Evolutionary conservation across 2,329 filamentous ascomycete species (phyloP).

Genomic region (Teratosphaeria epicoccoides): DNA sequence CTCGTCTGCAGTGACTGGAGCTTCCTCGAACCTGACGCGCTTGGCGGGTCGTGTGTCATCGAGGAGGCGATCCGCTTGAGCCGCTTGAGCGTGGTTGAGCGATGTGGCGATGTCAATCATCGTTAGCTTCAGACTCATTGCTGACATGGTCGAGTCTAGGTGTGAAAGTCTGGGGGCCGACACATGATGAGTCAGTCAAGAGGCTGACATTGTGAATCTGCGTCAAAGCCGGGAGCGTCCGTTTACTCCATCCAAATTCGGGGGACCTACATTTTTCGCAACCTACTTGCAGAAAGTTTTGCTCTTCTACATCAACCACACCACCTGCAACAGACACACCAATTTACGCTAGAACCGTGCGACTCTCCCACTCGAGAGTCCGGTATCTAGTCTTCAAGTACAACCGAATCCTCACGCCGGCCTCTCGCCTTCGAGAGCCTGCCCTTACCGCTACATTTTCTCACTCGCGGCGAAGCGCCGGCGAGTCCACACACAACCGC

Average conservation of each 20-base stretch:
- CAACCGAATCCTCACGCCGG: constrained; percentile 2
- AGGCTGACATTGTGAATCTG: neutral
- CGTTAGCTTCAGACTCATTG: constrained; percentile 13
- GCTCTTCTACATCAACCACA: constrained; percentile 13
- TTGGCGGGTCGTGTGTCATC: constrained; percentile 3
- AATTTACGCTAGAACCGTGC: constrained; percentile 28
- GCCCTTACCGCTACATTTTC: constrained; percentile 28
- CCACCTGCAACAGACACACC: constrained; percentile 18
- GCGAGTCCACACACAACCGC: constrained; percentile 49
- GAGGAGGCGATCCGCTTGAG: constrained; percentile 1
- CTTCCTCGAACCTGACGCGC: constrained; percentile 2
- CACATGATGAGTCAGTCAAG: neutral
- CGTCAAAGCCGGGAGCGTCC: neutral
- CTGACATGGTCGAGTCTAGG: neutral
- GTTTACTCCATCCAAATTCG: neutral
- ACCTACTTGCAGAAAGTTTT: neutral
- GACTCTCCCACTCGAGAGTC: constrained; percentile 37
- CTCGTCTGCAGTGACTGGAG: neutral
- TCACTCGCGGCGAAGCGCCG: constrained; percentile 66
- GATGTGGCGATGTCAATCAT: neutral
- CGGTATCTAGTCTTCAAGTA: constrained; percentile 35
- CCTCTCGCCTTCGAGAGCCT: constrained; percentile 22
- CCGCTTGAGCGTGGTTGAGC: neutral
- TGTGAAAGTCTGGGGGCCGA: neutral
- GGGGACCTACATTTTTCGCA: neutral